Percentiles rank a stretch among this genome's conserved stretches.
phyloP scores from a whole-genome alignment of 2,329 filamentous ascomycete genomes.

The Monilinia laxa region DNA sequence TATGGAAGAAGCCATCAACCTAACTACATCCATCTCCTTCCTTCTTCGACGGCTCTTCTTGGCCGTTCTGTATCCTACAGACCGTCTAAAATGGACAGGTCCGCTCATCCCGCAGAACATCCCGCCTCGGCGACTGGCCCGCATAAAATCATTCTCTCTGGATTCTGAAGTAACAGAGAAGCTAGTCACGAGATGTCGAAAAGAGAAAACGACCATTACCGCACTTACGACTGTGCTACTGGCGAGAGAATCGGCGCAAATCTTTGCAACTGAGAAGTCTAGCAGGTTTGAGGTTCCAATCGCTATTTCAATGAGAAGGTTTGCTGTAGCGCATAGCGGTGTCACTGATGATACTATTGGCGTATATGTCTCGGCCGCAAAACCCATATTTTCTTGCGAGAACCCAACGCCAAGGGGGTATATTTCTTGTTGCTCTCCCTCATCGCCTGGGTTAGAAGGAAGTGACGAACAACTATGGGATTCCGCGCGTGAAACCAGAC shows the following conservation, averaged over 20 bases:
- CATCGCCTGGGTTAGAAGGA: not conserved
- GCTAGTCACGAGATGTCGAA: constrained; percentile 28
- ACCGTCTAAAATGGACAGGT: constrained; percentile 25
- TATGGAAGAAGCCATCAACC: constrained; percentile 32
- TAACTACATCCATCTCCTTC: constrained; percentile 44
- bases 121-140: constrained; percentile 18
- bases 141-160: constrained; percentile 25
- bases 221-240: constrained; percentile 28
- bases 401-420: constrained; percentile 24
- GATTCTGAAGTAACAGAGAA: constrained; percentile 12
- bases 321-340: not conserved
- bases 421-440: constrained; percentile 25
- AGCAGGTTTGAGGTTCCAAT: constrained; percentile 24
- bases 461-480: constrained; percentile 28
- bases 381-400: constrained; percentile 26
- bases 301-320: constrained; percentile 26
- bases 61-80: constrained; percentile 38
- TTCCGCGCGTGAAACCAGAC: constrained; percentile 21
- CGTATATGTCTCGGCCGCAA: constrained; percentile 20
- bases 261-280: constrained; percentile 26
- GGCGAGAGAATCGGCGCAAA: constrained; percentile 26
- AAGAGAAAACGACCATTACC: constrained; percentile 30
- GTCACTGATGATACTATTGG: constrained; percentile 4
- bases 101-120: constrained; percentile 20
- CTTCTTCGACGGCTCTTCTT: constrained; percentile 46